Conservation (phyloP, 2,329 filamentous ascomycete species). For the Elsinoe perseae region DNA sequence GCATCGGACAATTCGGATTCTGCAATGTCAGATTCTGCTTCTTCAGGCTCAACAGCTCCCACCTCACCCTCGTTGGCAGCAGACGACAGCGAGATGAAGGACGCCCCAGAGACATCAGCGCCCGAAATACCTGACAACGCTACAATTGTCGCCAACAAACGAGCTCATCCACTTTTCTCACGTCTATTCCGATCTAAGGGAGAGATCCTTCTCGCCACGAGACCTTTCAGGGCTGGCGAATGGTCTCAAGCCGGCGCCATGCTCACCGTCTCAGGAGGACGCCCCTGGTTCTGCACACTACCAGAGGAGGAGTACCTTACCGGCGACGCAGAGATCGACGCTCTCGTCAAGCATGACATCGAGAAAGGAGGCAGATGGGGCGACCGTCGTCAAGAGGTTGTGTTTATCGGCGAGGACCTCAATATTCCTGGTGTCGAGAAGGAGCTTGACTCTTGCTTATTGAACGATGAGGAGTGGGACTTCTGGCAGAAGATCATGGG, state of each 20-base stretch:
- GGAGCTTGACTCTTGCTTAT: constrained; percentile 52
- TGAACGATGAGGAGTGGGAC: constrained; percentile 51
- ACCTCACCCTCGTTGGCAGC: constrained; percentile 15
- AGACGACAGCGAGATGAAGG: constrained; percentile 21
- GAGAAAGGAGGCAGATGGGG: constrained; percentile 49
- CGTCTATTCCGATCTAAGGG: constrained; percentile 58
- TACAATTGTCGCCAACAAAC: constrained; percentile 49
- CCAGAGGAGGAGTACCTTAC: constrained; percentile 45
- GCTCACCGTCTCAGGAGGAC: constrained; percentile 52
- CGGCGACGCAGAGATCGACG: constrained; percentile 41
- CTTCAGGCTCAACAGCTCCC: neutral
- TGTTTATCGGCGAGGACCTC: constrained; percentile 64
- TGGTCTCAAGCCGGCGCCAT: constrained; percentile 60
- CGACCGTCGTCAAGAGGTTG: constrained; percentile 62
- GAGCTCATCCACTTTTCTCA: constrained; percentile 44
- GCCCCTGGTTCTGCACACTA: constrained; percentile 53
- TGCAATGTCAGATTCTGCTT: constrained; percentile 28
- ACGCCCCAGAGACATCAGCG: constrained; percentile 4
- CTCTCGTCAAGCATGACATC: constrained; percentile 45
- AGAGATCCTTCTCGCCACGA: constrained; percentile 52
- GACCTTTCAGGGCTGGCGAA: constrained; percentile 49
- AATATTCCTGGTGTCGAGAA: constrained; percentile 45
- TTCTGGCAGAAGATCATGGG: constrained; percentile 36
- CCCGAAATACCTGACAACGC: constrained; percentile 24
- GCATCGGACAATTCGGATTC: constrained; percentile 23